Evolutionary conservation across 257 asterid genomes (phyloP).

Genomic region (Anisodus tanguticus): DNA sequence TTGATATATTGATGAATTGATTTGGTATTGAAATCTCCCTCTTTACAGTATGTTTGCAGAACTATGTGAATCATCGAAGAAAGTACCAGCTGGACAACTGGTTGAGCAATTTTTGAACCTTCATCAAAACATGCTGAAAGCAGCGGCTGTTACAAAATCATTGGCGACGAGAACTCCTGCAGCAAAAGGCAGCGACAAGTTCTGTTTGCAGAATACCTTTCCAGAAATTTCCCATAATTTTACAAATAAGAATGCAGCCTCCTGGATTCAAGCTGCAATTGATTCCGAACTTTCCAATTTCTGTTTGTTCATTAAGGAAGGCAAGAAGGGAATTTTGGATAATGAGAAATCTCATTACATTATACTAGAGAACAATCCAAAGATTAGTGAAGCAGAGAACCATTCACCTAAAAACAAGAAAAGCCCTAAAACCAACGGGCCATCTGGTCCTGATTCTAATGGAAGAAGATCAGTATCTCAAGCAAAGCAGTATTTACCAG

Average conservation of each 20-base stretch:
- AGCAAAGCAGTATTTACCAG: conserved; percentile 39
- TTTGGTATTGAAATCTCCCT: not conserved
- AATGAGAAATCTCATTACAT: conserved; percentile 52
- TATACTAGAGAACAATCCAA: conserved; percentile 50
- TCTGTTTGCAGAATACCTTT: conserved; percentile 26
- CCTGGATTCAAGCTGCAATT: conserved; percentile 91
- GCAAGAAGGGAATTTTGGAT: conserved; percentile 41
- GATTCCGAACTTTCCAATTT: conserved; percentile 68
- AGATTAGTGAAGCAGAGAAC: conserved; percentile 41
- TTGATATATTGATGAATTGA: not conserved
- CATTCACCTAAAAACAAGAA: conserved; percentile 41
- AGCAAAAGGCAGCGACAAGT: conserved; percentile 31
- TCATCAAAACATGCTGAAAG: conserved; percentile 56
- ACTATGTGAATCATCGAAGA: conserved; percentile 59
- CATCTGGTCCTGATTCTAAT: conserved; percentile 35
- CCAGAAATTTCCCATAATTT: conserved; percentile 35
- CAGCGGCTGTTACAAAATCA: conserved; percentile 41
- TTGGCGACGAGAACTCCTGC: conserved; percentile 43
- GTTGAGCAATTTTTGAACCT: conserved; percentile 70
- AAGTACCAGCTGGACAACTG: conserved; percentile 54
- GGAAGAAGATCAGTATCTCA: conserved; percentile 38
- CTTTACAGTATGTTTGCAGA: conserved; percentile 69
- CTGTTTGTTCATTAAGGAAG: conserved; percentile 59
- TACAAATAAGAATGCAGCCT: conserved; percentile 53
- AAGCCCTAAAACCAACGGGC: conserved; percentile 32